A percentile compares a stretch with the other conserved stretches of the same genome.
phyloP scores from a whole-genome alignment of 768 basidiomycete species.

The Ephemerocybe angulata region DNA sequence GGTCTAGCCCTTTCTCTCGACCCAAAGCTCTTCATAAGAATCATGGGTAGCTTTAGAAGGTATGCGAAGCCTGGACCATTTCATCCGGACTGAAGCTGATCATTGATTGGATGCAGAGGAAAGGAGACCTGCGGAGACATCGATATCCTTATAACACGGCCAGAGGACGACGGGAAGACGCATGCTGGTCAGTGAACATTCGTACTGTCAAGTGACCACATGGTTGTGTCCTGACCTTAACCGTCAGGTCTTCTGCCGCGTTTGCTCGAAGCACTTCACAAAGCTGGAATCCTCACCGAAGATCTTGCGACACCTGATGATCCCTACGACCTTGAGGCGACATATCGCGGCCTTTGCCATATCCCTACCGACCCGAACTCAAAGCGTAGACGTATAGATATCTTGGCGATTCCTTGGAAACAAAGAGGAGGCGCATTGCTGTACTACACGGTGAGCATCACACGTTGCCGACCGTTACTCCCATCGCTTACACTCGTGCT shows the following conservation, averaged over 20 bases:
- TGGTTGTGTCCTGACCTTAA: neutral
- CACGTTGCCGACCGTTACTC: slow-evolving; percentile 1
- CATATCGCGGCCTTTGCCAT: slow-evolving; percentile 79
- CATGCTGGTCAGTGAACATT: slow-evolving; percentile 55
- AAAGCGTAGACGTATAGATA: slow-evolving; percentile 75
- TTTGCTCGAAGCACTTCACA: slow-evolving; percentile 56
- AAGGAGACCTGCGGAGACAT: slow-evolving; percentile 86
- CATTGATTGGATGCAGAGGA: slow-evolving; percentile 46
- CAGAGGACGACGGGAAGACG: slow-evolving; percentile 64
- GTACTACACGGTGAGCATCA: slow-evolving; percentile 78
- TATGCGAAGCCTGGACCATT: slow-evolving; percentile 18
- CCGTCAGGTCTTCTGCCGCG: slow-evolving; percentile 53
- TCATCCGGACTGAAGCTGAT: neutral
- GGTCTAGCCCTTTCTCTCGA: slow-evolving; percentile 66
- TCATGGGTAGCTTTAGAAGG: slow-evolving; percentile 92
- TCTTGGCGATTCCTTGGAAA: slow-evolving; percentile 76
- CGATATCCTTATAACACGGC: slow-evolving; percentile 82
- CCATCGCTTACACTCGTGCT: slow-evolving; percentile 4
- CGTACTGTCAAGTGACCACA: slow-evolving; percentile 5
- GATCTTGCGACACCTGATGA: slow-evolving; percentile 74
- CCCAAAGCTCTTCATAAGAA: slow-evolving; percentile 65
- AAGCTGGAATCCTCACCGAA: slow-evolving; percentile 66
- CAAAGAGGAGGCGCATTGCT: slow-evolving; percentile 79
- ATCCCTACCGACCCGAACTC: slow-evolving; percentile 40
- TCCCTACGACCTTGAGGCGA: slow-evolving; percentile 62